Base-by-base conservation (phyloP, 805 yeast species). In the Metschnikowia similis region DNA sequence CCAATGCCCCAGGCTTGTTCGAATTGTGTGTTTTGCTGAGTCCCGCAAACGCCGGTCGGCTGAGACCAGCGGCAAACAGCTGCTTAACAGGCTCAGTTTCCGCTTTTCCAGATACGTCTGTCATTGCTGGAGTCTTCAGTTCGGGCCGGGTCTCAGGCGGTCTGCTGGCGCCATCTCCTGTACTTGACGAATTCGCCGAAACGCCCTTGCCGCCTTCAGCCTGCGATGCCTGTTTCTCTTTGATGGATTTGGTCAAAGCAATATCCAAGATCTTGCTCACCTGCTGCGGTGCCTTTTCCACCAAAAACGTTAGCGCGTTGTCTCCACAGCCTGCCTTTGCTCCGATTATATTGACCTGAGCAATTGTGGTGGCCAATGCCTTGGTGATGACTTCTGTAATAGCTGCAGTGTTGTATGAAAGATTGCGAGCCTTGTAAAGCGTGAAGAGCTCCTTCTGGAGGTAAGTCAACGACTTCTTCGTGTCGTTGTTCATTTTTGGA, bases 311-410 rank as follows among this genome's bases (percentile, higher is more conserved):
- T 53, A 87, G 70, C 4, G 94, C 91, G 59, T 87, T 86, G 17
- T 89, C 88, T 1, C 83, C 82, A 51, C 87, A 84, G 14, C 94
- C 91, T 35, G 86, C 88, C 58, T 83, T 84, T 59, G 90, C 88
- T 0, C 96, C 96, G 7, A 91, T 91, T 57, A 84, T 91, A 51
- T 87, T 85, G 8, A 87, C 92, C 64, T 87, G 94, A 9, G 95
- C 92, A 54, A 91, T 89, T 0, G 96, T 92, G 73, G 91, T 87
- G 2, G 97, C 96, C 57, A 91, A 75, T 1, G 97, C 96, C 59
- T 87, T 90, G 8, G 97, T 91, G 58, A 91, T 74, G 48, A 90
- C 82, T 51, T 83, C 87, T 0, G 96, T 87, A 45, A 92, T 89
- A 6, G 89, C 82, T 27, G 86, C 90, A 36, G 89, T 87, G 51